A percentile compares a stretch with the other conserved stretches of the same genome.
These are phyloP conservation scores for Aspergillus puulaauensis DNA, from an alignment of 2,329 filamentous ascomycete genomes.

Conservation along the genomic window DNA sequence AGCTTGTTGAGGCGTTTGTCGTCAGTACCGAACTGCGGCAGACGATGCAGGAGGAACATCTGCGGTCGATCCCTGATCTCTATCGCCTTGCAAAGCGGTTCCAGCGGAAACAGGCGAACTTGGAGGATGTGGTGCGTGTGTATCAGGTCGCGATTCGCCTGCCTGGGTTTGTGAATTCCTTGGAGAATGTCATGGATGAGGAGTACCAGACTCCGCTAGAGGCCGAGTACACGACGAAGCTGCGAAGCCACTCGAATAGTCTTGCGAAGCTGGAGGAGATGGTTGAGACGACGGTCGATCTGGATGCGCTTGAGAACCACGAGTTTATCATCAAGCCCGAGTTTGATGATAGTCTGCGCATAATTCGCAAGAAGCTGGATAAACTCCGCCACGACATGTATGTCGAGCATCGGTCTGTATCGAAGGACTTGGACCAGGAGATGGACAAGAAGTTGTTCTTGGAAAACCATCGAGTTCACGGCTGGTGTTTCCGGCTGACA, in stretches of 20 bases:
- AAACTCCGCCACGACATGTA: conserved; percentile 80
- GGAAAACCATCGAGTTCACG: conserved; percentile 92
- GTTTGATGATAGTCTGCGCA: conserved; percentile 83
- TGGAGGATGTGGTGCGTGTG: conserved; percentile 92
- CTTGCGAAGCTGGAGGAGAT: conserved; percentile 90
- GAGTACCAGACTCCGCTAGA: conserved; percentile 85
- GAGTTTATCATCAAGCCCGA: conserved; percentile 99
- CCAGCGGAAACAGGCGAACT: conserved; percentile 82
- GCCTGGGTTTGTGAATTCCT: conserved; percentile 82
- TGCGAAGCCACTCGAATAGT: conserved; percentile 73
- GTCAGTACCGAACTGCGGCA: conserved; percentile 90
- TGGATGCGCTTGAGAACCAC: conserved; percentile 92
- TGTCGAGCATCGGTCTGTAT: conserved; percentile 72
- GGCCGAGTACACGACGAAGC: conserved; percentile 78
- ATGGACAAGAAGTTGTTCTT: conserved; percentile 98
- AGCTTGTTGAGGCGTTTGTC: conserved; percentile 92
- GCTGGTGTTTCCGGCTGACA: conserved; percentile 94
- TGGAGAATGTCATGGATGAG: conserved; percentile 95
- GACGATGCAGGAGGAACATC: conserved; percentile 94
- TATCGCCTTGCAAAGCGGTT: conserved; percentile 94
- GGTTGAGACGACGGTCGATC: conserved; percentile 96
- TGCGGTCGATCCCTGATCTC: conserved; percentile 88
- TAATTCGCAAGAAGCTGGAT: conserved; percentile 90
- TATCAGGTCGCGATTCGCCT: conserved; percentile 94
- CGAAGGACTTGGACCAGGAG: conserved; percentile 81